Conservation (phyloP, 129 eudicot genomes). For the Erigeron canadensis region DNA sequence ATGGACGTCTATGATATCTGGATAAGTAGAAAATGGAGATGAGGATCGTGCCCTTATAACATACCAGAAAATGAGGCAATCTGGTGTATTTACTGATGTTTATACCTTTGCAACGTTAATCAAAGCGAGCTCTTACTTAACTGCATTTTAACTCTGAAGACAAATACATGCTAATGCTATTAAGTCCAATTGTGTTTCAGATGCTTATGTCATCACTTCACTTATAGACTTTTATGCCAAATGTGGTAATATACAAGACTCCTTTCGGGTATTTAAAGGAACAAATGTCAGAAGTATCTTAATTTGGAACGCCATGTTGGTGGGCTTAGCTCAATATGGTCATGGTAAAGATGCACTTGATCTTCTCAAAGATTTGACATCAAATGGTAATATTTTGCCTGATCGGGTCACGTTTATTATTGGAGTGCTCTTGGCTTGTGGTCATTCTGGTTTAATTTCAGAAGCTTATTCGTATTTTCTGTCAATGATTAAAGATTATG, state of each 20-base stretch:
- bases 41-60: conserved; percentile 40
- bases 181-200: conserved; percentile 33
- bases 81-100: conserved; percentile 42
- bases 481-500: conserved; percentile 39
- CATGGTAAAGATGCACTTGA: conserved; percentile 42
- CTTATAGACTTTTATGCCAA: conserved; percentile 53
- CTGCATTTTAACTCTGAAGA: conserved; percentile 50
- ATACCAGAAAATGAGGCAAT: conserved; percentile 46
- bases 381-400: conserved; percentile 26
- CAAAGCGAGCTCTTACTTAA: conserved; percentile 47
- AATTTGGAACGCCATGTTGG: conserved; percentile 54
- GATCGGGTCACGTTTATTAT: conserved; percentile 49
- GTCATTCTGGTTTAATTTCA: conserved; percentile 49
- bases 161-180: conserved; percentile 50
- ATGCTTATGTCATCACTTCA: conserved; percentile 41
- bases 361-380: conserved; percentile 35
- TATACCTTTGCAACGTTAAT: conserved; percentile 49
- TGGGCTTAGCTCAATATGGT: conserved; percentile 57
- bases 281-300: conserved; percentile 21
- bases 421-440: conserved; percentile 49
- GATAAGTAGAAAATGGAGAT: conserved; percentile 48
- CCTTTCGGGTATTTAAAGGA: conserved; percentile 40
- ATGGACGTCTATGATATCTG: conserved; percentile 51
- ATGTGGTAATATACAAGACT: conserved; percentile 50
- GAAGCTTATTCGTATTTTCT: conserved; percentile 36